Base-by-base conservation (phyloP, 805 yeast genomes). In the Ogataea neopini region DNA sequence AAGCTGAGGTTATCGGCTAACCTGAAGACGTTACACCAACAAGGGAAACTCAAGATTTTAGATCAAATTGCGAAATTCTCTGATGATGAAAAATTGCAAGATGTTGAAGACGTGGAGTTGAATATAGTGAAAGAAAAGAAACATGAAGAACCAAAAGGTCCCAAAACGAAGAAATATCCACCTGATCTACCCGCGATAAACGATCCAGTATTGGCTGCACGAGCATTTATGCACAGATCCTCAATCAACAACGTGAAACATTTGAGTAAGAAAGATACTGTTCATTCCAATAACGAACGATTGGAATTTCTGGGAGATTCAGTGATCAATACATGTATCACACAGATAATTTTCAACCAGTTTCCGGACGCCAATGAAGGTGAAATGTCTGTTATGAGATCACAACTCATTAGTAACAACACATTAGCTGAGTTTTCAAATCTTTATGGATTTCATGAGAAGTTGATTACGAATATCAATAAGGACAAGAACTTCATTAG, bases 281-380 rank as follows among this genome's bases (percentile, higher is more conserved):
- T 85, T 20, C 70, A 74, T 43, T 70, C 83, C 2, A 91, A 88
- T 57, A 88, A 92, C 63, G 97, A 91, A 71, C 74, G 97, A 42
- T 71, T 90, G 18, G 98, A 92, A 69, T 92, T 89, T 61, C 70
- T 88, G 37, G 98, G 98, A 13, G 98, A 92, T 68, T 83, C 97
- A 1, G 78, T 89, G 17, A 69, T 92, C 49, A 86, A 88, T 60
- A 77, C 77, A 45, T 71, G 84, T n/a, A 81, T 86, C 45, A 84
- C 97, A 0, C 70, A 77, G 48, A 74, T 91, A 35, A 72, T 88
- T 14, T 89, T 75, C 58, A 73, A 78, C 22, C 66, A 76, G 46
- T 86, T 84, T 57, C 94, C 95, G 0, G 68, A 74, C 37, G 84
- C 83, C 37, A 71, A 81, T 19, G 98, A 94, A 72, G 98, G 98